phyloP scores from a whole-genome alignment of 2,329 filamentous ascomycete species.

The Claviceps monticola region DNA sequence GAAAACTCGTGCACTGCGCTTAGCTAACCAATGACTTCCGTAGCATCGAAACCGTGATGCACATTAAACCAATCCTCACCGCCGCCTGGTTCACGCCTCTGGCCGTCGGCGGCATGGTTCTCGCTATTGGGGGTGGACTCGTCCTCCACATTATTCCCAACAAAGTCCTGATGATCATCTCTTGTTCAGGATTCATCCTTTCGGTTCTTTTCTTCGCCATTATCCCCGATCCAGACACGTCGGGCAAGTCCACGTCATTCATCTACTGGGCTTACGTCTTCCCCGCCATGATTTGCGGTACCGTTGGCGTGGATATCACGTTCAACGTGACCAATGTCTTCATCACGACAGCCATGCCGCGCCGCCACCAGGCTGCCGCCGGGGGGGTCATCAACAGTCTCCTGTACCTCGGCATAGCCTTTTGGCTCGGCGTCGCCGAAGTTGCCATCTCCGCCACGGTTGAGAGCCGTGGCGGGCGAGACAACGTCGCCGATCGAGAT shows the following conservation, averaged over 20 bases:
- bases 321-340: slow-evolving; percentile 67
- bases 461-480: slow-evolving; percentile 8
- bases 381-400: slow-evolving; percentile 59
- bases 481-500: slow-evolving; percentile 24
- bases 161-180: slow-evolving; percentile 47
- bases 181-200: slow-evolving; percentile 43
- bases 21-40: background rate
- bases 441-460: slow-evolving; percentile 40
- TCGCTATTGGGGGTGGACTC: slow-evolving; percentile 49
- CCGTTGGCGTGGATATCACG: slow-evolving; percentile 60
- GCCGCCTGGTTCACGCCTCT: slow-evolving; percentile 58
- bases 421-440: slow-evolving; percentile 59
- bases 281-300: slow-evolving; percentile 53
- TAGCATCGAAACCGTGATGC: slow-evolving; percentile 47
- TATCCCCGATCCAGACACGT: slow-evolving; percentile 35
- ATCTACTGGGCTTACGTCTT: slow-evolving; percentile 63
- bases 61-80: slow-evolving; percentile 44
- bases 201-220: slow-evolving; percentile 50
- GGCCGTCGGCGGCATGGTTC: slow-evolving; percentile 51
- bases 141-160: slow-evolving; percentile 54
- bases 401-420: slow-evolving; percentile 57
- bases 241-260: slow-evolving; percentile 12
- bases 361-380: slow-evolving; percentile 53
- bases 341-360: slow-evolving; percentile 58
- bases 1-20: background rate